Evolutionary conservation across 257 asterid genomes (phyloP), one percentile per base, ranked within the genome.

Genomic region (Apocynum venetum): DNA sequence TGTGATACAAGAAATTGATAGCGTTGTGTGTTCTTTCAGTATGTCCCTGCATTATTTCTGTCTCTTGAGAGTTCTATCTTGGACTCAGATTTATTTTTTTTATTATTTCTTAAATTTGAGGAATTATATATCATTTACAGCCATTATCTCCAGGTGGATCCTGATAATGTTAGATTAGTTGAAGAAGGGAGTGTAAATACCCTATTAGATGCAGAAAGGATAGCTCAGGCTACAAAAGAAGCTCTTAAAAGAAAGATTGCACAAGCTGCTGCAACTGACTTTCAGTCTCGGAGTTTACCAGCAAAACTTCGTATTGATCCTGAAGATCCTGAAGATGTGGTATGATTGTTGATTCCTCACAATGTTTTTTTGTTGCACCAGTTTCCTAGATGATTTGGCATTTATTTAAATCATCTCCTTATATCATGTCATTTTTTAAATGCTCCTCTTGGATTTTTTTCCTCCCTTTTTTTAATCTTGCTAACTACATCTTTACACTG

Each of bases 291-390:
- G 85, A 88, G 88, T 66, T 85, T 93, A 76, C 99, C 99, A 15
- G 88, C 92, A 63, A 95, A 91, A 84, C 99, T 95, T 82, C 90
- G 89, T 55, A 89, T 93, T 74, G 96, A 91, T 46, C 93, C 93
- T 76, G 88, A 90, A 87, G 99, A 95, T 87, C 89, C 99, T 41
- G 99, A 95, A 83, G 99, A 95, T 77, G 98, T 93, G 97, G 99
- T 95, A 90, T 59, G 94, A 80, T 71, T 66, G 3, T 20, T 76
- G 63, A 2, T 44, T 6, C 47, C 47, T 78, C 70, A 25, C 79
- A 44, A 15, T 6, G 36, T 4, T 40, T 38, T 69, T 69, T 55
- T 43, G 13, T 7, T 61, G 9, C 3, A 19, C 25, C 15, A 9
- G 36, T 53, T 51, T 8, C 44, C 47, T 43, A 44, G 53, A 48